These are phyloP conservation scores for Leptosphaerulina australis DNA, from an alignment of 2,329 filamentous ascomycete genomes.

Conservation along the genomic window DNA sequence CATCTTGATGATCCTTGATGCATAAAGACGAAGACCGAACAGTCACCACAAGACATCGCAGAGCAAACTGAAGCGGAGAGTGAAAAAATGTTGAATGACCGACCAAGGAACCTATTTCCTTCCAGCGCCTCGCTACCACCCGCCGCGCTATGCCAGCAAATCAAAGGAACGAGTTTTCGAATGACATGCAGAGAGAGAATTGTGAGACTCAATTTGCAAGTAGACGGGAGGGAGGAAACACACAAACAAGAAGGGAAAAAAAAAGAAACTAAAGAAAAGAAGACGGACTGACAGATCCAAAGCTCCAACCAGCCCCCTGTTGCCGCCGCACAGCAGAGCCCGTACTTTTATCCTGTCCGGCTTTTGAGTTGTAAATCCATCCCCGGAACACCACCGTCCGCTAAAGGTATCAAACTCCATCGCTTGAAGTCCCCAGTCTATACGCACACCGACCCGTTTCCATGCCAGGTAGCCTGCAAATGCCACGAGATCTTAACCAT, in stretches of 20 bases:
- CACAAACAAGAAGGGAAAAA: slow-evolving; percentile 11
- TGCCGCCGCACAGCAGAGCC: slow-evolving; percentile 9
- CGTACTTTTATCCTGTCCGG: slow-evolving; percentile 41
- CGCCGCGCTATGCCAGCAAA: slow-evolving; percentile 22
- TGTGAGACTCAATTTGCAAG: slow-evolving; percentile 9
- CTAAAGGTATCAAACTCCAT: slow-evolving; percentile 49
- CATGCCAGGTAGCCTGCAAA: slow-evolving; percentile 47
- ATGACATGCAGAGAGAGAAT: slow-evolving; percentile 11
- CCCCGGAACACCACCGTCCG: slow-evolving; percentile 43
- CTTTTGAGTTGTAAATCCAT: slow-evolving; percentile 41
- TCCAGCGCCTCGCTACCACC: slow-evolving; percentile 21
- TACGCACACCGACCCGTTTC: slow-evolving; percentile 41
- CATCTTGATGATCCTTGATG: background rate
- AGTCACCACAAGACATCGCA: slow-evolving; percentile 13
- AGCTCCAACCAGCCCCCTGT: slow-evolving; percentile 11
- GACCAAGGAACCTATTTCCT: slow-evolving; percentile 20
- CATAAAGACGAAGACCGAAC: slow-evolving; percentile 1
- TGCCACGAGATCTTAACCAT: slow-evolving; percentile 47
- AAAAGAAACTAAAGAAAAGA: slow-evolving; percentile 7
- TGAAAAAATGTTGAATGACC: slow-evolving; percentile 16
- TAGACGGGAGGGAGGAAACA: slow-evolving; percentile 3
- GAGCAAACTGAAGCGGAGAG: slow-evolving; percentile 11
- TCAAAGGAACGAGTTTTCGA: slow-evolving; percentile 14
- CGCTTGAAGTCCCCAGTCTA: slow-evolving; percentile 47
- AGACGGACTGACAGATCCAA: slow-evolving; percentile 16